phyloP scores from a whole-genome alignment of 1,139 yeast species.

The Hansenula anomala region DNA sequence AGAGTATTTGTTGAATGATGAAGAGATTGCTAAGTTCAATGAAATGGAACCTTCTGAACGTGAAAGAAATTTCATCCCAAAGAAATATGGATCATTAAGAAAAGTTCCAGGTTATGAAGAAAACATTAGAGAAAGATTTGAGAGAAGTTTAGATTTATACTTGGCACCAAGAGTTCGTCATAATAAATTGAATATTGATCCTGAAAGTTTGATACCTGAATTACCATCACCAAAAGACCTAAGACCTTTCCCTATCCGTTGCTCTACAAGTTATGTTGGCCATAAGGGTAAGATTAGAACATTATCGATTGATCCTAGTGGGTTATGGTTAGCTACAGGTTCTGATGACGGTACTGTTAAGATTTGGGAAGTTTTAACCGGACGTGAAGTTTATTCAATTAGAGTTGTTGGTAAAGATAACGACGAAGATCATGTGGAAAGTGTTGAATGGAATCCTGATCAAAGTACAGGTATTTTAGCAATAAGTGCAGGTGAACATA shows the following conservation, averaged over 20 bases:
- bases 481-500: conserved; percentile 75
- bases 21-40: conserved; percentile 73
- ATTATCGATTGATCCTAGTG: conserved; percentile 80
- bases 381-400: conserved; percentile 80
- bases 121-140: conserved; percentile 83
- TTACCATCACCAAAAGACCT: conserved; percentile 95
- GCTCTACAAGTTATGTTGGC: conserved; percentile 80
- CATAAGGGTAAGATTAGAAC: conserved; percentile 82
- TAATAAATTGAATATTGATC: conserved; percentile 88
- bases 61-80: conserved; percentile 75
- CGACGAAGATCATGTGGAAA: conserved; percentile 71
- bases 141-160: conserved; percentile 88
- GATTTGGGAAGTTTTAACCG: conserved; percentile 93
- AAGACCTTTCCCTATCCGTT: conserved; percentile 95
- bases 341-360: conserved; percentile 96
- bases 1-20: conserved; percentile 78
- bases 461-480: conserved; percentile 70
- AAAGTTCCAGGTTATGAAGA: conserved; percentile 93
- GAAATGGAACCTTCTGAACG: conserved; percentile 72
- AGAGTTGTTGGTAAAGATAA: conserved; percentile 34
- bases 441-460: conserved; percentile 90
- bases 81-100: conserved; percentile 75
- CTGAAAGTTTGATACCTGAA: conserved; percentile 93
- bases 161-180: conserved; percentile 95
- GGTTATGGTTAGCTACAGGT: conserved; percentile 95